Percentiles rank a stretch among this genome's conserved stretches.
These are phyloP conservation scores for Pseudoturritis turrita DNA, from an alignment of 345 rosid genomes.

Conservation along the genomic window DNA sequence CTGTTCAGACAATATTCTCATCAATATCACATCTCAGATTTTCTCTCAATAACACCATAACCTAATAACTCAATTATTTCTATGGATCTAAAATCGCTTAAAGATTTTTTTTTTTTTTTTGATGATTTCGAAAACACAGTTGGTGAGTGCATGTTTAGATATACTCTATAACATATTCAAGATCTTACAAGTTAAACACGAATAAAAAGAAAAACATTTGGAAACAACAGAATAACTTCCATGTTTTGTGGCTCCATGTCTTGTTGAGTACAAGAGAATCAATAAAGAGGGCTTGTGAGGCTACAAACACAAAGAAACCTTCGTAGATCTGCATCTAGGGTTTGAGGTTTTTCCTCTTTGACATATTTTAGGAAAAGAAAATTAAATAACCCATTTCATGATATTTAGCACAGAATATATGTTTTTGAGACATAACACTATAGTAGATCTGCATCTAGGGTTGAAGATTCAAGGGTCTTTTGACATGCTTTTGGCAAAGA, in stretches of 20 bases:
- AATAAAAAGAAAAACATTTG: not conserved
- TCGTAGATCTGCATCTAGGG: constrained; percentile 30
- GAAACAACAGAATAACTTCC: constrained; percentile 26
- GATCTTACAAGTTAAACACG: not conserved
- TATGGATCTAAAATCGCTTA: constrained; percentile 2
- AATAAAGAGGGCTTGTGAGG: constrained; percentile 20
- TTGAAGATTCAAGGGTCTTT: constrained; percentile 35
- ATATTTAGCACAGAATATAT: constrained; percentile 20
- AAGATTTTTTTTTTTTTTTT: not conserved
- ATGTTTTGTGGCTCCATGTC: constrained; percentile 32
- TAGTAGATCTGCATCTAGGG: constrained; percentile 62
- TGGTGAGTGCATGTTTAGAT: not conserved
- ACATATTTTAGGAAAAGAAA: constrained; percentile 15
- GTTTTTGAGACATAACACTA: constrained; percentile 14
- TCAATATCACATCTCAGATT: constrained; percentile 12
- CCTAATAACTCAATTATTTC: not conserved
- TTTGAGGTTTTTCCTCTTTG: constrained; percentile 43
- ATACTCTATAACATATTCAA: not conserved
- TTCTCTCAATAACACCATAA: not conserved
- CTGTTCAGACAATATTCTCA: constrained; percentile 15
- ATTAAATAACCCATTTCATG: constrained; percentile 29
- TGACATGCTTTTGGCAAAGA: constrained; percentile 44
- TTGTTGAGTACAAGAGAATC: constrained; percentile 19
- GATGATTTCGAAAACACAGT: not conserved
- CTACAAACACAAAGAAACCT: constrained; percentile 18